These are phyloP conservation scores for Trypanosoma grayi DNA, from an alignment of 208 protist species.

Conservation along the genomic window DNA sequence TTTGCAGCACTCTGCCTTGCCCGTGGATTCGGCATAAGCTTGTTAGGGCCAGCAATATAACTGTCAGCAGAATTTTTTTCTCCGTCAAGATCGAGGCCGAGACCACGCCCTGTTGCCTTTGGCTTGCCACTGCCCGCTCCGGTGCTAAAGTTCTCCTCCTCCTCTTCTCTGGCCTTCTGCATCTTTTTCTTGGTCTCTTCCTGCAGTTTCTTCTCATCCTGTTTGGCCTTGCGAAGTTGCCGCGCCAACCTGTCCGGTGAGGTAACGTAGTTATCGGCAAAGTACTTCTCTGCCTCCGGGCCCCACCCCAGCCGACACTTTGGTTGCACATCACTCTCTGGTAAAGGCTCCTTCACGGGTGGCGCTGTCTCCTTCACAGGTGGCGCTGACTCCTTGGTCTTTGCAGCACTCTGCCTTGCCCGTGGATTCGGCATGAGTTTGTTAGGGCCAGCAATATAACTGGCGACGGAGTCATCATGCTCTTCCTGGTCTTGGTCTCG, in stretches of 20 bases:
- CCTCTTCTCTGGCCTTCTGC: neutral
- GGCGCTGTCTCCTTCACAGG: neutral
- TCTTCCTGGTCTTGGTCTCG: conserved; percentile 70
- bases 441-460: conserved; percentile 66
- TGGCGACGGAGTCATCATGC: conserved; percentile 60
- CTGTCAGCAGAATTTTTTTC: conserved; percentile 65
- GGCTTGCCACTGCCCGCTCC: neutral
- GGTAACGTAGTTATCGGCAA: conserved; percentile 70
- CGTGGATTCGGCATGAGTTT: conserved; percentile 30
- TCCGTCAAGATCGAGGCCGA: conserved; percentile 68
- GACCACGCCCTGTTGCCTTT: conserved; percentile 15
- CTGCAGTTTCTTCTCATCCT: neutral
- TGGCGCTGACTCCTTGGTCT: neutral
- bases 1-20: neutral
- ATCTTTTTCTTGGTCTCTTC: conserved; percentile 16
- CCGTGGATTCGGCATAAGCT: conserved; percentile 25
- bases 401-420: neutral
- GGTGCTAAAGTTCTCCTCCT: neutral
- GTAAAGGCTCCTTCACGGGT: neutral
- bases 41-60: conserved; percentile 64
- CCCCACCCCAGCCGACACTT: conserved; percentile 49
- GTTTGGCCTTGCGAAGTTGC: conserved; percentile 2
- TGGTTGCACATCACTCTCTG: neutral
- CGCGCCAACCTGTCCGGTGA: conserved; percentile 53
- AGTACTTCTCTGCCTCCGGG: conserved; percentile 64